Evolutionary conservation across 2,329 filamentous ascomycete species (phyloP).

Genomic region (Fusarium liriodendri): DNA sequence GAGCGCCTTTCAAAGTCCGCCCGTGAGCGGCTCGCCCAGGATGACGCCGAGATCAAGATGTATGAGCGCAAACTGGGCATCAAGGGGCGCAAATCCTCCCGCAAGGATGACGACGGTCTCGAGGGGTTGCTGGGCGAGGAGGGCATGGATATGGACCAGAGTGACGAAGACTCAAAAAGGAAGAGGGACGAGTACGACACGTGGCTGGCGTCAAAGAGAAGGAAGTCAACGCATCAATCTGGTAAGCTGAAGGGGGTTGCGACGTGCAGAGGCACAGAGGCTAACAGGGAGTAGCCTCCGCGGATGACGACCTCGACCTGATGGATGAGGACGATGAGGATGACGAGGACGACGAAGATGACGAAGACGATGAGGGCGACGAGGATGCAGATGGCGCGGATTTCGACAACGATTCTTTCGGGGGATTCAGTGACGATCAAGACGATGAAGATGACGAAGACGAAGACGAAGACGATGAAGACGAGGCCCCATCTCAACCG

Average conservation of each 20-base stretch:
- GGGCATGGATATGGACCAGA: slow-evolving; percentile 50
- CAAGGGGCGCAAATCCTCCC: slow-evolving; percentile 78
- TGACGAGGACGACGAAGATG: slow-evolving; percentile 45
- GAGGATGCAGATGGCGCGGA: slow-evolving; percentile 34
- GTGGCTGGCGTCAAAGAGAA: slow-evolving; percentile 70
- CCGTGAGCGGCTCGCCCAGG: slow-evolving; percentile 74
- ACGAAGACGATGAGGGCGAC: slow-evolving; percentile 31
- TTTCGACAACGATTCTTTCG: slow-evolving; percentile 52
- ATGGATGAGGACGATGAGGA: slow-evolving; percentile 34
- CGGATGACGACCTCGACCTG: slow-evolving; percentile 38
- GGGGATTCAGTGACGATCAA: slow-evolving; percentile 52
- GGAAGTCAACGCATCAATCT: slow-evolving; percentile 52
- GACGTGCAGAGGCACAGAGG: slow-evolving; percentile 43
- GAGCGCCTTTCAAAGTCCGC: slow-evolving; percentile 30
- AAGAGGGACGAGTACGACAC: slow-evolving; percentile 67
- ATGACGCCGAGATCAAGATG: slow-evolving; percentile 89
- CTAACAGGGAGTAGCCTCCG: slow-evolving; percentile 32
- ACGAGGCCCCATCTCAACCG: slow-evolving; percentile 51
- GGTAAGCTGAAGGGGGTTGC: slow-evolving; percentile 16
- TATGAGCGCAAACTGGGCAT: slow-evolving; percentile 91
- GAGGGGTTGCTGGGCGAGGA: slow-evolving; percentile 81
- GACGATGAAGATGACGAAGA: slow-evolving; percentile 36
- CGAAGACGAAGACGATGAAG: slow-evolving; percentile 43
- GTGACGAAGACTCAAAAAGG: slow-evolving; percentile 69
- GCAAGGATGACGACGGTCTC: slow-evolving; percentile 81